Conservation (phyloP, 805 yeast genomes). For the Tetrapisispora iriomotensis region DNA sequence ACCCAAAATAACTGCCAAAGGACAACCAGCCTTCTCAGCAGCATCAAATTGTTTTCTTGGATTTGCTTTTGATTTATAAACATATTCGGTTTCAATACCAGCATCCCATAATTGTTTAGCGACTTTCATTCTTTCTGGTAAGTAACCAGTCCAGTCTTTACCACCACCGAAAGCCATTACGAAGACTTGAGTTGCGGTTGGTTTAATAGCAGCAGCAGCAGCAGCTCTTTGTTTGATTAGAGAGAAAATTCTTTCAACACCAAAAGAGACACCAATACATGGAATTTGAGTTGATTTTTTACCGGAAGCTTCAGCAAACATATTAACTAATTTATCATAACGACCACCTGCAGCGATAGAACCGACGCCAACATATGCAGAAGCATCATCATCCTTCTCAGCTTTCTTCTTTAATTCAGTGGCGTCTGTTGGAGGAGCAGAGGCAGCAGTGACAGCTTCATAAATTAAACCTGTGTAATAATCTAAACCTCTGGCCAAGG, state of each 20-base stretch:
- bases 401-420: conserved; percentile 49
- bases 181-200: conserved; percentile 85
- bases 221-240: conserved; percentile 69
- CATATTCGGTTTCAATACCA: conserved; percentile 83
- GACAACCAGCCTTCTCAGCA: conserved; percentile 90
- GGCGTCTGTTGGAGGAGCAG: conserved; percentile 90
- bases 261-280: conserved; percentile 95
- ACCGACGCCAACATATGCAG: conserved; percentile 95
- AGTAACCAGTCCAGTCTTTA: conserved; percentile 86
- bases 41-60: conserved; percentile 95
- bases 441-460: conserved; percentile 90
- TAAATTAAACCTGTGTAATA: conserved; percentile 95
- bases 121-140: conserved; percentile 83
- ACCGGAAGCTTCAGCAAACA: conserved; percentile 80
- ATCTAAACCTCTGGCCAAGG: conserved; percentile 94
- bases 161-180: conserved; percentile 99
- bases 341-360: conserved; percentile 99
- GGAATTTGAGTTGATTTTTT: conserved; percentile 77
- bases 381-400: conserved; percentile 69
- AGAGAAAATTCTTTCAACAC: conserved; percentile 91
- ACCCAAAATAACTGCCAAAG: conserved; percentile 85
- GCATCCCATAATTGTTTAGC: conserved; percentile 78
- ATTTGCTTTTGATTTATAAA: conserved; percentile 89
- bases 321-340: conserved; percentile 91
- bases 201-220: conserved; percentile 52